phyloP scores from a whole-genome alignment of 73 alveolate species.

The Paramecium sonneborni region DNA sequence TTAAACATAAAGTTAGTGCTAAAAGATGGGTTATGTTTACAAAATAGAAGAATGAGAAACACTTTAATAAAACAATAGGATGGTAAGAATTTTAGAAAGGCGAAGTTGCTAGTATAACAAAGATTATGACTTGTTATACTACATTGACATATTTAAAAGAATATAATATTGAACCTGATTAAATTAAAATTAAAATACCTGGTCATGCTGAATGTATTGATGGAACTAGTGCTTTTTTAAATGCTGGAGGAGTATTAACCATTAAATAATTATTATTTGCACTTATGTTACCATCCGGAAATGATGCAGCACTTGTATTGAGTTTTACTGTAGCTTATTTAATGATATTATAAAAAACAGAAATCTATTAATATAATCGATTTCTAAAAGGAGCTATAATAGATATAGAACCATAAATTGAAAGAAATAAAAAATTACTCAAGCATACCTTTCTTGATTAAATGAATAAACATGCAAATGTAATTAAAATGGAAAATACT shows the following conservation, averaged over 20 bases:
- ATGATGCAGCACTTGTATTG: constrained; percentile 75
- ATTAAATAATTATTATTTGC: constrained; percentile 70
- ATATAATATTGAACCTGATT: constrained; percentile 56
- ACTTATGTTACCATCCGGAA: constrained; percentile 78
- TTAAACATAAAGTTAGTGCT: constrained; percentile 33
- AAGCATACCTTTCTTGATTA: constrained; percentile 58
- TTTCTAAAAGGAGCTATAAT: neutral
- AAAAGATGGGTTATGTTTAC: constrained; percentile 43
- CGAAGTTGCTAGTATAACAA: constrained; percentile 61
- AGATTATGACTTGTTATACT: constrained; percentile 64
- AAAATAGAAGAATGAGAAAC: neutral
- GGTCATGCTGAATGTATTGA: constrained; percentile 69
- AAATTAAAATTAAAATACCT: constrained; percentile 52
- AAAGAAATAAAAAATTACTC: neutral
- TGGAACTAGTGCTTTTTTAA: constrained; percentile 75
- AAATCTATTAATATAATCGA: neutral
- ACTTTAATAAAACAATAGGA: neutral
- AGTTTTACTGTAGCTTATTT: neutral
- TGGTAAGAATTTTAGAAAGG: constrained; percentile 9
- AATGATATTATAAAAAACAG: neutral
- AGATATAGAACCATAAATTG: neutral
- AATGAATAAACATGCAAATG: constrained; percentile 70
- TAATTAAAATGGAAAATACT: constrained; percentile 66
- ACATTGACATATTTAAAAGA: constrained; percentile 55
- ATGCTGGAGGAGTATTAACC: constrained; percentile 67